Evolutionary conservation across 2,329 filamentous ascomycete species (phyloP).

Genomic region (Paracorniculantispora psalliotae): DNA sequence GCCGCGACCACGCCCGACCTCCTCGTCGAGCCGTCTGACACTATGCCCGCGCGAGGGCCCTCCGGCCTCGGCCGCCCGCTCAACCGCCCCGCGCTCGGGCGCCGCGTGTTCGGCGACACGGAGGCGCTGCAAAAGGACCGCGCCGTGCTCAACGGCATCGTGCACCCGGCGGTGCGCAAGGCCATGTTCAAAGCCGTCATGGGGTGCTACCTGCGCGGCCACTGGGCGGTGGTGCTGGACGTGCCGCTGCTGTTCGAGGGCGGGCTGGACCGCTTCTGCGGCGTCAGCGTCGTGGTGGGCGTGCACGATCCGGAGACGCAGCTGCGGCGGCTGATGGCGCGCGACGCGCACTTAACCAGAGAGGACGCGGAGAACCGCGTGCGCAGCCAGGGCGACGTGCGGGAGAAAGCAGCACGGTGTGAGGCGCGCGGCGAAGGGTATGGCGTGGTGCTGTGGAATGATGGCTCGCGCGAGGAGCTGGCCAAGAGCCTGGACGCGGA

Average conservation of each 20-base stretch:
- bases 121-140: conserved; percentile 67
- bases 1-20: conserved; percentile 78
- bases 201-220: conserved; percentile 66
- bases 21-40: conserved; percentile 55
- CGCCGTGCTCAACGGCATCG: conserved; percentile 76
- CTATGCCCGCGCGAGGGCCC: conserved; percentile 49
- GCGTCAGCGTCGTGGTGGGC: conserved; percentile 79
- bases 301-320: conserved; percentile 76
- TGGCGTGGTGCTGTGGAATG: conserved; percentile 89
- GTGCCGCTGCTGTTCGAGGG: conserved; percentile 90
- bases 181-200: conserved; percentile 75
- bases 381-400: conserved; percentile 78
- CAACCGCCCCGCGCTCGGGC: conserved; percentile 80
- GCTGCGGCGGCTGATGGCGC: conserved; percentile 68
- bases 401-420: conserved; percentile 73
- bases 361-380: conserved; percentile 88
- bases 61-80: conserved; percentile 65
- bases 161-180: conserved; percentile 82
- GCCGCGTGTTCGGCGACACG: conserved; percentile 77
- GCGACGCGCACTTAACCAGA: conserved; percentile 73
- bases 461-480: conserved; percentile 67
- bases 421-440: conserved; percentile 57
- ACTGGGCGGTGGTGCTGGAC: conserved; percentile 89
- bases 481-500: conserved; percentile 60
- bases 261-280: conserved; percentile 78